Conservation (phyloP, 2,329 filamentous ascomycete genomes). For the Ceratocystis huliohia region DNA sequence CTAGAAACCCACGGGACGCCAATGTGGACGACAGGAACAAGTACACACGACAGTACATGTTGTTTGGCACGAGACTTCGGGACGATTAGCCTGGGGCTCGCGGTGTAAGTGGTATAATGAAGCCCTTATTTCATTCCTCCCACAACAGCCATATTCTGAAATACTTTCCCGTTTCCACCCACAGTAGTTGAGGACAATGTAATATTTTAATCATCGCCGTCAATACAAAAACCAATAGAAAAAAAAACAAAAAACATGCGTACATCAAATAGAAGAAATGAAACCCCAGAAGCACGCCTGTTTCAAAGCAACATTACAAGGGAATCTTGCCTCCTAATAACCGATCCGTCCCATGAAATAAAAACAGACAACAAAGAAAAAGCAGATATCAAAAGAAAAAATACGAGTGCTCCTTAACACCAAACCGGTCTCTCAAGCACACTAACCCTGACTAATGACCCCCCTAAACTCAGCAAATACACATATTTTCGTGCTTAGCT, state of each 20-base stretch:
- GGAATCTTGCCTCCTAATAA: conserved; percentile 8
- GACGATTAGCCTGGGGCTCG: background rate
- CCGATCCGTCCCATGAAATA: conserved; percentile 11
- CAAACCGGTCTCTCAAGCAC: background rate
- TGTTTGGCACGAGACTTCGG: conserved; percentile 53
- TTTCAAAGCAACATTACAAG: conserved; percentile 8
- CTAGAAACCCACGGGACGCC: conserved; percentile 32
- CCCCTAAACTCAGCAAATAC: background rate
- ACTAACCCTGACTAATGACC: background rate
- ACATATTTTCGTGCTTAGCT: background rate
- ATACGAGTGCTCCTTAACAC: background rate
- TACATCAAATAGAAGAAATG: conserved; percentile 9
- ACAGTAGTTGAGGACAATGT: background rate
- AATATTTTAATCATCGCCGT: background rate
- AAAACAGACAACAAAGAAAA: conserved; percentile 21
- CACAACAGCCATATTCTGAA: too few relatives aligned
- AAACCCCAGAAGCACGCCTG: conserved; percentile 19
- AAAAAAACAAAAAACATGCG: background rate
- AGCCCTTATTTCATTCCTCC: background rate
- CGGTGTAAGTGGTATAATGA: background rate
- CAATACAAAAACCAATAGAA: background rate
- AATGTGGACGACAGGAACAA: conserved; percentile 35
- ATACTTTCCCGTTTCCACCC: background rate
- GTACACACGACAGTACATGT: conserved; percentile 51
- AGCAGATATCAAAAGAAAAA: conserved; percentile 8